Conservation (phyloP, 345 rosid genomes). For the Garcia nutans region DNA sequence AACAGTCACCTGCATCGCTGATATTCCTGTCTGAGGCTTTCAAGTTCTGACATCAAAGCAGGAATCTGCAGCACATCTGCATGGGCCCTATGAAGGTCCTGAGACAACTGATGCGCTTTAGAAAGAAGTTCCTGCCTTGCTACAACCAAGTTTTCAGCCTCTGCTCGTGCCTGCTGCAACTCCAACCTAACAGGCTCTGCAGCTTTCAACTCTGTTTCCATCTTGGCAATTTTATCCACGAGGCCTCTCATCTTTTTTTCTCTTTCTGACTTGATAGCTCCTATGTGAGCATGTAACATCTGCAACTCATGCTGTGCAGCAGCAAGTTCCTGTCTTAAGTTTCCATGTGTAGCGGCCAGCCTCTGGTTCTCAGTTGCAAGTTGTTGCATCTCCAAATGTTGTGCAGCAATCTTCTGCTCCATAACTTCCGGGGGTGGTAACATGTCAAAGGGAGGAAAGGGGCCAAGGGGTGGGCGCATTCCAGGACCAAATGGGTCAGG, state of each 20-base stretch:
- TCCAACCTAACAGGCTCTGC: constrained; percentile 68
- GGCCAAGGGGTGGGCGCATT: constrained; percentile 41
- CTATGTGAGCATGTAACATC: constrained; percentile 69
- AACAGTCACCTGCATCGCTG: constrained; percentile 80
- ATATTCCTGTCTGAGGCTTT: constrained; percentile 77
- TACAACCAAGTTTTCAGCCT: constrained; percentile 65
- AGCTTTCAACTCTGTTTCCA: constrained; percentile 73
- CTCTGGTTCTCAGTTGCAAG: constrained; percentile 91
- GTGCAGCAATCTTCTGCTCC: constrained; percentile 86
- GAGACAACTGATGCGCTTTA: constrained; percentile 70
- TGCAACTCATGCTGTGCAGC: constrained; percentile 92
- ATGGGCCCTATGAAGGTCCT: constrained; percentile 72
- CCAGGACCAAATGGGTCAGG: constrained; percentile 59
- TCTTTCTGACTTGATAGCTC: constrained; percentile 67
- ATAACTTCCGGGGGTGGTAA: constrained; percentile 76
- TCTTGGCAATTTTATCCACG: constrained; percentile 60
- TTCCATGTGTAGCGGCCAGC: constrained; percentile 75
- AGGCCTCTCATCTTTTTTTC: constrained; percentile 73
- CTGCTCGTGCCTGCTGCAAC: constrained; percentile 68
- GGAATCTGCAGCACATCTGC: constrained; percentile 78
- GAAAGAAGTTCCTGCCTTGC: constrained; percentile 80
- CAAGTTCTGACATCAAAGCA: constrained; percentile 75
- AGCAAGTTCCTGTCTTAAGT: constrained; percentile 76
- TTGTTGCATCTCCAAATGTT: constrained; percentile 80
- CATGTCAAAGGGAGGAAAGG: constrained; percentile 63